These are phyloP conservation scores for Chytriomyces hyalinus DNA, from an alignment of 192 early-diverging fungal genomes.

Conservation along the genomic window DNA sequence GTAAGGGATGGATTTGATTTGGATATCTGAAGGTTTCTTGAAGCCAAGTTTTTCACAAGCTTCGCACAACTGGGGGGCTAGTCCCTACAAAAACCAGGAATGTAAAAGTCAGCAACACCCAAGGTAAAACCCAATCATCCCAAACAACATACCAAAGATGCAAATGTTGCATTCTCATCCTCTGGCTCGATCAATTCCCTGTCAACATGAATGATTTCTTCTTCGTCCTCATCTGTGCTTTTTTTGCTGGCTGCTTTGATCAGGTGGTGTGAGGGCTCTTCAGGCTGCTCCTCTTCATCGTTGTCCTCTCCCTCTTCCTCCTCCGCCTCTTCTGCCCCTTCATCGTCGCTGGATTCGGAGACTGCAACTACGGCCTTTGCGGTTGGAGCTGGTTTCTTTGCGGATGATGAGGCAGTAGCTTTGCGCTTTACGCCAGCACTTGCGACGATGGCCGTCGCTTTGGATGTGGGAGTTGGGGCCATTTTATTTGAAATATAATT, in stretches of 20 bases:
- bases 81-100: constrained; percentile 55
- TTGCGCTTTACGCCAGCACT: background rate
- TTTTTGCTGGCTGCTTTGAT: background rate
- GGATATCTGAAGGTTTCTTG: constrained; percentile 90
- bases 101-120: background rate
- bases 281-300: background rate
- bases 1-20: constrained; percentile 87
- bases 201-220: constrained; percentile 24
- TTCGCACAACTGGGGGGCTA: constrained; percentile 87
- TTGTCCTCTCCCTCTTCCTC: background rate
- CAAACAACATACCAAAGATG: constrained; percentile 12
- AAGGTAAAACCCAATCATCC: background rate
- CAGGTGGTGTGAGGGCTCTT: constrained; percentile 16
- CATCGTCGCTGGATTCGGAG: background rate
- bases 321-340: background rate
- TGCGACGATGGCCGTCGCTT: background rate
- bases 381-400: background rate
- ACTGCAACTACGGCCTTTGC: background rate
- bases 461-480: background rate
- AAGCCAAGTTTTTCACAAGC: constrained; percentile 88
- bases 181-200: constrained; percentile 22
- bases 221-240: constrained; percentile 1
- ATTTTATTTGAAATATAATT: background rate
- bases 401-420: background rate
- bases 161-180: constrained; percentile 22